phyloP scores from a whole-genome alignment of 768 basidiomycete genomes.

The Lactarius tabidus region DNA sequence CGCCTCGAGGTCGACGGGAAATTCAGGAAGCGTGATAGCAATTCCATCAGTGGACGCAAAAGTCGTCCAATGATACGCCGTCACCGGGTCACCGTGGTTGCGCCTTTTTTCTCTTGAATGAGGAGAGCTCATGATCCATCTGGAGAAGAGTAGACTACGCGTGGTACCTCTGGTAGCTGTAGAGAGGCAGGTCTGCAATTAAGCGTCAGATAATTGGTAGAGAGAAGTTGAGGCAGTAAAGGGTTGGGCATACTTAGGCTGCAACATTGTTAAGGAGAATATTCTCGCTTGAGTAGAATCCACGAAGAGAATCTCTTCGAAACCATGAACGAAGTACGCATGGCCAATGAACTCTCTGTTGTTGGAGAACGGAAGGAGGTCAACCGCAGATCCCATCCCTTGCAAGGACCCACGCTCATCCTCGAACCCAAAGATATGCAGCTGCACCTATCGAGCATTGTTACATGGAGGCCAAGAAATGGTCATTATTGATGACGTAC shows the following conservation, averaged over 20 bases:
- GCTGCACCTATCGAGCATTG: slow-evolving; percentile 22
- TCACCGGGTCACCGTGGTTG: slow-evolving; percentile 28
- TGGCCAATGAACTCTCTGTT: slow-evolving; percentile 30
- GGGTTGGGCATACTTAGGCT: too few species aligned
- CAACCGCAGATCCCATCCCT: slow-evolving; percentile 38
- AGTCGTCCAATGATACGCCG: slow-evolving; percentile 51
- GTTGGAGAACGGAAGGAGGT: slow-evolving; percentile 43
- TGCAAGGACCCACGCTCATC: slow-evolving; percentile 40
- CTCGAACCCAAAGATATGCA: slow-evolving; percentile 33
- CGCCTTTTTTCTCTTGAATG: slow-evolving; percentile 24
- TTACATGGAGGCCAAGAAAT: background rate
- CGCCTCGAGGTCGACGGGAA: slow-evolving; percentile 19
- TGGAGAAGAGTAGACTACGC: slow-evolving; percentile 41
- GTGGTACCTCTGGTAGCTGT: too few species aligned
- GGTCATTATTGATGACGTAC: slow-evolving; percentile 26
- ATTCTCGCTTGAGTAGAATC: slow-evolving; percentile 45
- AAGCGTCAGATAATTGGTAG: too few species aligned
- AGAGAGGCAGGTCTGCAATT: too few species aligned
- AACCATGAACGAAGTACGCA: too few species aligned
- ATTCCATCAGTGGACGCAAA: slow-evolving; percentile 50
- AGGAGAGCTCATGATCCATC: slow-evolving; percentile 51
- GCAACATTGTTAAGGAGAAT: slow-evolving; percentile 48
- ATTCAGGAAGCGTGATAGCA: slow-evolving; percentile 25
- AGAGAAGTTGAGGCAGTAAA: too few species aligned
- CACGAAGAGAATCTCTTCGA: slow-evolving; percentile 49